Percentiles rank a stretch among this genome's conserved stretches.
Evolutionary conservation across 164 flowering plant species (phyloP).

Genomic region (Aristolochia fimbriata): DNA sequence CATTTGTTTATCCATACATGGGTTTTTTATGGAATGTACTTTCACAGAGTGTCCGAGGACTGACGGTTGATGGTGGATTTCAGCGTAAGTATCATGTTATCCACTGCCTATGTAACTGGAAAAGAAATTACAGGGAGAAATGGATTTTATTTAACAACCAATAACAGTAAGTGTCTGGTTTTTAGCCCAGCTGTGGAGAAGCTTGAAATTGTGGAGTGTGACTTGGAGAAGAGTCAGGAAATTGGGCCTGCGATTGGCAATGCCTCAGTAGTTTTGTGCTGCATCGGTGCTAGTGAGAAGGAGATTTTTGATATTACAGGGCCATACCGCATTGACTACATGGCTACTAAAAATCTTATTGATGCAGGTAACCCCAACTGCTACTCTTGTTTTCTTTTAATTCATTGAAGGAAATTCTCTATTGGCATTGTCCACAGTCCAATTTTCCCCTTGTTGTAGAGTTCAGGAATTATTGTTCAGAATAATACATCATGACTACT

Average conservation of each 20-base stretch:
- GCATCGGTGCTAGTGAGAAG: conserved; percentile 99
- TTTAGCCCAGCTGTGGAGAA: conserved; percentile 96
- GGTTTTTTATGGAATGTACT: too few relatives aligned
- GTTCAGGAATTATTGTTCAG: not conserved
- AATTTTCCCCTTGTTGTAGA: too few relatives aligned
- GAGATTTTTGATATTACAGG: conserved; percentile 87
- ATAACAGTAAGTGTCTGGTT: conserved; percentile 52
- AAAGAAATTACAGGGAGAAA: not conserved
- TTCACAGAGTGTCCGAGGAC: conserved; percentile 59
- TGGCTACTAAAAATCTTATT: conserved; percentile 76
- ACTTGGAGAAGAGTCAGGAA: conserved; percentile 59
- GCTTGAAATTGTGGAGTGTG: conserved; percentile 95
- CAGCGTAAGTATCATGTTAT: conserved; percentile 33
- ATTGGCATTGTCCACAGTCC: not conserved
- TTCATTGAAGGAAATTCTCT: not conserved
- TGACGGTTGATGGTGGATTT: conserved; percentile 46
- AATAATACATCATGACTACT: not conserved
- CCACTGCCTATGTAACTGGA: not conserved
- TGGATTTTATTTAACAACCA: conserved; percentile 3
- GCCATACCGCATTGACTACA: conserved; percentile 84
- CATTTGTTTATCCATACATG: not conserved
- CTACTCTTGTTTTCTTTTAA: not conserved
- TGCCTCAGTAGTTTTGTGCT: conserved; percentile 78
- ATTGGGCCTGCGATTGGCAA: conserved; percentile 64
- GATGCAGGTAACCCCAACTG: conserved; percentile 58